Percentiles rank a stretch among this genome's conserved stretches.
These are phyloP conservation scores for Auricularia sp. DNA, from an alignment of 768 basidiomycete species.

Conservation along the genomic window DNA sequence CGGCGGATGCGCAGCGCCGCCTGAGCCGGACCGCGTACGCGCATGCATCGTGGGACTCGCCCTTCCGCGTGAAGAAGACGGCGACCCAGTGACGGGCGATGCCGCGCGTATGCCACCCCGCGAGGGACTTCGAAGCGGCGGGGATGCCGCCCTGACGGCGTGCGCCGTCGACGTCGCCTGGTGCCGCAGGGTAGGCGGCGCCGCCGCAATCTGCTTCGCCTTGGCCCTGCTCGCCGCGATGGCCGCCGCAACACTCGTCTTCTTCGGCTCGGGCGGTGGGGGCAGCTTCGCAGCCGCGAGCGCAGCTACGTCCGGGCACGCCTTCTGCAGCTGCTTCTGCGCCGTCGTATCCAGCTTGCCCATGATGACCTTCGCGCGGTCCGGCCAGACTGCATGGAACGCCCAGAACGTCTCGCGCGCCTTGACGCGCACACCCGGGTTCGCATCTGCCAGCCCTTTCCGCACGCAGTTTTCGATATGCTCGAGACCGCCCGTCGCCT, in stretches of 20 bases:
- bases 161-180: slow-evolving; percentile 70
- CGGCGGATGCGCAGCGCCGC: slow-evolving; percentile 1
- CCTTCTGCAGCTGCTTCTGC: slow-evolving; percentile 80
- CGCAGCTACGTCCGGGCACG: slow-evolving; percentile 51
- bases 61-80: slow-evolving; percentile 30
- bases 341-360: slow-evolving; percentile 56
- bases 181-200: slow-evolving; percentile 70
- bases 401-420: slow-evolving; percentile 72
- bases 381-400: slow-evolving; percentile 67
- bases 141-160: slow-evolving; percentile 29
- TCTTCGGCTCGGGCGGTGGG: slow-evolving; percentile 55
- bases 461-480: slow-evolving; percentile 63
- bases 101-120: slow-evolving; percentile 20
- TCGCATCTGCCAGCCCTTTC: slow-evolving; percentile 67
- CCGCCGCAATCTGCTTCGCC: slow-evolving; percentile 72
- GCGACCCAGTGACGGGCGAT: slow-evolving; percentile 34
- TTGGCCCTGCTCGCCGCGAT: slow-evolving; percentile 87
- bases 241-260: slow-evolving; percentile 73
- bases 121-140: slow-evolving; percentile 22
- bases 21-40: slow-evolving; percentile 38
- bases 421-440: slow-evolving; percentile 66
- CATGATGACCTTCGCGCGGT: slow-evolving; percentile 52
- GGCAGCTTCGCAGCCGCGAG: slow-evolving; percentile 33
- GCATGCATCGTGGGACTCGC: slow-evolving; percentile 30
- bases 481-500: slow-evolving; percentile 58